These are phyloP conservation scores for Colletotrichum sp. DNA, from an alignment of 2,329 filamentous ascomycete genomes.

Conservation along the genomic window DNA sequence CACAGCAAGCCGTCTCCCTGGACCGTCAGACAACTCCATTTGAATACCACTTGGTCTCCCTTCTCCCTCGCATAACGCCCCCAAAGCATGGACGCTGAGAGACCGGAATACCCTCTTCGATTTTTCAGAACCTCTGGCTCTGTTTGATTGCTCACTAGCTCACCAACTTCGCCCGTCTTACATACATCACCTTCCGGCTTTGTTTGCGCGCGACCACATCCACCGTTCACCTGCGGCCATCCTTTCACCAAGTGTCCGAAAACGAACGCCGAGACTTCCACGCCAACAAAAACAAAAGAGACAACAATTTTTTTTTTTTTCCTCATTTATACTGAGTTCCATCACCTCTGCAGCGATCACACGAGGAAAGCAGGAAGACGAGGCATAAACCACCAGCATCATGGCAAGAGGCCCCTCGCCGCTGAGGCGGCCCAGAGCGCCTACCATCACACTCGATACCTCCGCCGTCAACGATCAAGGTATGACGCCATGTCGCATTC, in stretches of 20 bases:
- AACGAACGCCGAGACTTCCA: not conserved
- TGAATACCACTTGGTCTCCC: not conserved
- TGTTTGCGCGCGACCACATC: conserved; percentile 1
- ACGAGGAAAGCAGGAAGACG: not conserved
- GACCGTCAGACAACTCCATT: not conserved
- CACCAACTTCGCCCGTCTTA: not conserved
- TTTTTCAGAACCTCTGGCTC: not conserved
- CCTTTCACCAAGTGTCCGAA: not conserved
- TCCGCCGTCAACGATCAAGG: conserved; percentile 23
- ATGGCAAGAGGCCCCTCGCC: conserved; percentile 12
- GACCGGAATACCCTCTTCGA: not conserved
- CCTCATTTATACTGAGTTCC: not conserved
- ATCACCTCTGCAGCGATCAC: not conserved
- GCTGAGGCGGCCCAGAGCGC: conserved; percentile 16
- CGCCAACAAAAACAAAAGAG: not conserved
- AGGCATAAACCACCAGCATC: not conserved
- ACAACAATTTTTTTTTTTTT: not conserved
- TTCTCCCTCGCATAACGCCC: not conserved
- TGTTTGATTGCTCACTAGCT: not conserved
- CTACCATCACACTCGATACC: conserved; percentile 23
- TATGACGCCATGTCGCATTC: conserved; percentile 12
- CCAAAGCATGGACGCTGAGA: not conserved
- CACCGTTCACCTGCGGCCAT: not conserved
- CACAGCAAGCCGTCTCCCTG: not conserved
- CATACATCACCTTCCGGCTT: not conserved